Conservation (phyloP, 164 flowering plant genomes). For the Hamamelis virginiana region DNA sequence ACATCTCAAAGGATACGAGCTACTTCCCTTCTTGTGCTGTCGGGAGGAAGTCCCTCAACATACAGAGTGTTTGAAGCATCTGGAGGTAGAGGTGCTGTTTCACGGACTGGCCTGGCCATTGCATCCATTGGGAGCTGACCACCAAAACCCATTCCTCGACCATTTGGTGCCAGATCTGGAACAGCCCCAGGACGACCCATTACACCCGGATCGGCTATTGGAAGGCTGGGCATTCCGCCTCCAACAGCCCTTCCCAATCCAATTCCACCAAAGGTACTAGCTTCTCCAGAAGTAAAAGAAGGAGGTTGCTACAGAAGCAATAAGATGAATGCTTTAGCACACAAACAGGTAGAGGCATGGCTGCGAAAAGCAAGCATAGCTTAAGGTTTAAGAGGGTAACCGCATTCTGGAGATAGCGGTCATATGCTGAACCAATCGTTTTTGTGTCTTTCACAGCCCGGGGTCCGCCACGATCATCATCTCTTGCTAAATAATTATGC, state of each 20-base stretch:
- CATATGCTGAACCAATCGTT: constrained; percentile 68
- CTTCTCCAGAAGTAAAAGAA: constrained; percentile 47
- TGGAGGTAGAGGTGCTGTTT: constrained; percentile 59
- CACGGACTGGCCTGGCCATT: constrained; percentile 43
- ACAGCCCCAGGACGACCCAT: constrained; percentile 33
- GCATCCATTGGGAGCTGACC: constrained; percentile 36
- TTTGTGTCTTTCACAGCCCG: constrained; percentile 45
- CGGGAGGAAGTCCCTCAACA: constrained; percentile 72
- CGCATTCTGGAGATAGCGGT: constrained; percentile 57
- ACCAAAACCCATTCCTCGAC: constrained; percentile 34
- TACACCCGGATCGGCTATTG: constrained; percentile 32
- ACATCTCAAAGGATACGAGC: constrained; percentile 66
- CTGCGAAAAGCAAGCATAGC: constrained; percentile 1
- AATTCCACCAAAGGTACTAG: constrained; percentile 28
- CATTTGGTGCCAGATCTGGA: constrained; percentile 44
- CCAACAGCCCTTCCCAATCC: constrained; percentile 38
- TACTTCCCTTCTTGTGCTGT: constrained; percentile 63
- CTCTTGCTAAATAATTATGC: constrained; percentile 42
- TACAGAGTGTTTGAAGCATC: constrained; percentile 75
- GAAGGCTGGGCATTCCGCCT: constrained; percentile 32
- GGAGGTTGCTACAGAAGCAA: constrained; percentile 49
- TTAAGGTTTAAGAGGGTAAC: constrained; percentile 20
- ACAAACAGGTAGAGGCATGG: background rate
- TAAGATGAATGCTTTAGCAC: constrained; percentile 17
- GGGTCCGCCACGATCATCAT: constrained; percentile 43